Evolutionary conservation across 768 basidiomycete species (phyloP), one percentile per base, ranked within the genome.

Genomic region (Peribolospora baueri): DNA sequence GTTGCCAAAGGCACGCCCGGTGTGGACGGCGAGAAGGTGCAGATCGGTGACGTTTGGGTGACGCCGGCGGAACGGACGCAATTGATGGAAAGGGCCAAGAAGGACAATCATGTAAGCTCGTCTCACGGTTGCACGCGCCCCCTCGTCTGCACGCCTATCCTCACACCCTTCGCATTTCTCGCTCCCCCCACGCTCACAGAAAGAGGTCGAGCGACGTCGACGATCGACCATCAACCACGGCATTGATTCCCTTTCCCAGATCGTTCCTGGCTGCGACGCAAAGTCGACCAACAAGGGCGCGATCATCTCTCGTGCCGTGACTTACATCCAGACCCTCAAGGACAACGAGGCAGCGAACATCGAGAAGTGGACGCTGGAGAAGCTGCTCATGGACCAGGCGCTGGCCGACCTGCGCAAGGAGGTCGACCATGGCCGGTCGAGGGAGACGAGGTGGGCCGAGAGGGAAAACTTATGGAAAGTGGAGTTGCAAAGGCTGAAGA

Each of bases 201-300:
- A 95, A 84, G 88, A 95, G 70, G 88, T 97, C 9, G 91, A 98
- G 67, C 82, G 91, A 53, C 78, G 86, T 43, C 80, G 91, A 53
- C 75, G 91, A 50, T 88, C 88, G 13, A 87, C 87, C 61, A 95
- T 98, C 69, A 93, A 91, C 68, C 83, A 90, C 59, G 90, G 90
- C 0, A 93, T 98, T 70, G 86, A 83, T 63, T 82, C 84, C 61
- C 79, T 97, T 11, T 95, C 7, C 90, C 90, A 3, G 5, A 40
- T 53, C 9, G 49, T 45, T 5, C n/a, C 52, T 13, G 43, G 47
- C 10, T 47, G 45, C 25, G 41, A 38, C 25, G 25, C 25, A 57
- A 52, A 47, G 57, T 39, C 13, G 43, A 39, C n/a, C 14, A 64
- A 62, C 53, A 93, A 97, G 64, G 84, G 86, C 14, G 82, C 82